These are phyloP conservation scores for Saccharomycopsis hybrid DNA, from an alignment of 1,139 yeast species.

Conservation along the genomic window DNA sequence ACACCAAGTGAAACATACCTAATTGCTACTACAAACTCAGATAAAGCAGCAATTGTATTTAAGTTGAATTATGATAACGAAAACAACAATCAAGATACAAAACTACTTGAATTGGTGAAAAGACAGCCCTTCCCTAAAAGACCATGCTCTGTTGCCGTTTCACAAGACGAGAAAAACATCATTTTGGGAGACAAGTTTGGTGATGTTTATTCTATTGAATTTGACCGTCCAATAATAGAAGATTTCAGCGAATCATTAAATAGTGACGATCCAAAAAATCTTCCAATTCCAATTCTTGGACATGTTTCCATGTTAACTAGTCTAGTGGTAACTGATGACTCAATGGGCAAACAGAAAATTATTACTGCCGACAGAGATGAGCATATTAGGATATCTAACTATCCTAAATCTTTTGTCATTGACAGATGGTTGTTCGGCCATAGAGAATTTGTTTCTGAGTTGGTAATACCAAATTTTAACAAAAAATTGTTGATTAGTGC, in stretches of 20 bases:
- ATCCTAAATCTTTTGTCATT: constrained; percentile 71
- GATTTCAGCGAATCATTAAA: constrained; percentile 28
- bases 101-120: constrained; percentile 48
- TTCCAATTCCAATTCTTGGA: constrained; percentile 66
- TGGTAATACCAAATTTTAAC: constrained; percentile 48
- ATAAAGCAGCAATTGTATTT: constrained; percentile 71
- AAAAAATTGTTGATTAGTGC: constrained; percentile 57
- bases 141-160: constrained; percentile 73
- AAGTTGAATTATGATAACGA: constrained; percentile 32
- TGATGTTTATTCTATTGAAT: constrained; percentile 66
- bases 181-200: constrained; percentile 96
- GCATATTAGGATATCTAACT: constrained; percentile 82
- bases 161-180: constrained; percentile 43
- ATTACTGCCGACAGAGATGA: constrained; percentile 93
- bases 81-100: too few relatives aligned
- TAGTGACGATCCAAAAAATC: constrained; percentile 24
- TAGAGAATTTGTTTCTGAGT: constrained; percentile 65
- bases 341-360: constrained; percentile 41
- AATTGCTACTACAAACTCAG: constrained; percentile 73
- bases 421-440: constrained; percentile 88
- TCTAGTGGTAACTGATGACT: constrained; percentile 41
- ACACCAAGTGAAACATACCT: constrained; percentile 50
- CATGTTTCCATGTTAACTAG: constrained; percentile 96
- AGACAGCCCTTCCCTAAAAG: constrained; percentile 83
- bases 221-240: constrained; percentile 27